Conservation (phyloP, 805 yeast genomes). For the Metschnikowia amazonensis region DNA sequence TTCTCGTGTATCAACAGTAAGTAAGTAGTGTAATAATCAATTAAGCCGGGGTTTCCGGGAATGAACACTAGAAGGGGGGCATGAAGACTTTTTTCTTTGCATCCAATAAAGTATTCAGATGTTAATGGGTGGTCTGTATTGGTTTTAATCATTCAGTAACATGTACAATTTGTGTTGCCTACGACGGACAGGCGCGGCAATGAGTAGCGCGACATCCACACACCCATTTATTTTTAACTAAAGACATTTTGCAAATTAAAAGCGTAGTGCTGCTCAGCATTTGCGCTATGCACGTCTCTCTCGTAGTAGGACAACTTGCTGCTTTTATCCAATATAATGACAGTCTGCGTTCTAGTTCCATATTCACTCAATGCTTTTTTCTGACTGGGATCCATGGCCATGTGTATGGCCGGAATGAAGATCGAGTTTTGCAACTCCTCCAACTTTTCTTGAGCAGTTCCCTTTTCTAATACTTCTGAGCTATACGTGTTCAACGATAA, state of each 20-base stretch:
- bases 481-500: constrained; percentile 45
- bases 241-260: constrained; percentile 11
- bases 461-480: constrained; percentile 20
- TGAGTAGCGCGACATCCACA: constrained; percentile 1
- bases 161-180: not conserved
- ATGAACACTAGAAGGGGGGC: constrained; percentile 48
- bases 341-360: constrained; percentile 87
- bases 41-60: constrained; percentile 78
- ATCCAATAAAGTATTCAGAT: constrained; percentile 20
- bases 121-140: constrained; percentile 25
- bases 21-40: constrained; percentile 59
- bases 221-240: constrained; percentile 1
- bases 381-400: not conserved
- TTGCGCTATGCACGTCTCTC: constrained; percentile 43
- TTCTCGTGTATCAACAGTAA: constrained; percentile 39
- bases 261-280: constrained; percentile 14
- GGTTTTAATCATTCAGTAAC: constrained; percentile 5
- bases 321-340: constrained; percentile 54
- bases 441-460: constrained; percentile 22
- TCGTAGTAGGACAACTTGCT: constrained; percentile 59
- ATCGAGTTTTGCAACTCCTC: constrained; percentile 53
- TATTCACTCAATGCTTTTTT: constrained; percentile 41
- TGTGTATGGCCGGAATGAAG: constrained; percentile 64
- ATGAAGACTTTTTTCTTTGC: constrained; percentile 18
- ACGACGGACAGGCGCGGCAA: not conserved